These are phyloP conservation scores for Rhodotorula graminis DNA, from an alignment of 768 basidiomycete genomes.

Conservation along the genomic window DNA sequence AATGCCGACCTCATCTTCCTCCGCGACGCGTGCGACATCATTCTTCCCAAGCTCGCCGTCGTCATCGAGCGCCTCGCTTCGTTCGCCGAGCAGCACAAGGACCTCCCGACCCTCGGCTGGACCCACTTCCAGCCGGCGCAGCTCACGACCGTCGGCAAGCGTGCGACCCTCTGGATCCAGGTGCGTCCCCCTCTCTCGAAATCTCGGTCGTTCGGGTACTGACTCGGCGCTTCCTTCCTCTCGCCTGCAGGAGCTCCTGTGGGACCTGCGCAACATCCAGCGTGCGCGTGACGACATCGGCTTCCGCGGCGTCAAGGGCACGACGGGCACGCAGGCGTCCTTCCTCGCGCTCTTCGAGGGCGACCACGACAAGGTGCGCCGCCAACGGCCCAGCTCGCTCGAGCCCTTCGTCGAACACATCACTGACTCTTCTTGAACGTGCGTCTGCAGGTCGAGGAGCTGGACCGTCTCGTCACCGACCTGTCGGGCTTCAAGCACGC, in stretches of 20 bases:
- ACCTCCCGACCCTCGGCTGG: slow-evolving; percentile 89
- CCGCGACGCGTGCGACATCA: slow-evolving; percentile 73
- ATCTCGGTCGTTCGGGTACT: neutral
- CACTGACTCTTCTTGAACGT: neutral
- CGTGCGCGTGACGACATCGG: slow-evolving; percentile 86
- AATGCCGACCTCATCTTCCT: slow-evolving; percentile 98
- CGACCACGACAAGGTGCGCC: slow-evolving; percentile 75
- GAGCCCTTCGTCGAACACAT: too few relatives aligned
- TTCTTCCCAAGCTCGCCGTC: slow-evolving; percentile 79
- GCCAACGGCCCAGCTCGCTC: too few relatives aligned
- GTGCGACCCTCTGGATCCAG: slow-evolving; percentile 94
- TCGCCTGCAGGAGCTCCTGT: slow-evolving; percentile 70
- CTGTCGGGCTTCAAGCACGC: slow-evolving; percentile 88
- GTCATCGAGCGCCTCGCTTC: slow-evolving; percentile 80
- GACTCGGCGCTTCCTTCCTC: neutral
- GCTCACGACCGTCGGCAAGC: slow-evolving; percentile 94
- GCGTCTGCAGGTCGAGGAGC: slow-evolving; percentile 64
- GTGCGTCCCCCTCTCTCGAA: slow-evolving; percentile 47
- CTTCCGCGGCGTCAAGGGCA: slow-evolving; percentile 98
- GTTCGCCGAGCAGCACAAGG: slow-evolving; percentile 80
- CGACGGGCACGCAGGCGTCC: slow-evolving; percentile 94
- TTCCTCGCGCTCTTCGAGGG: slow-evolving; percentile 92
- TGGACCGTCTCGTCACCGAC: slow-evolving; percentile 82
- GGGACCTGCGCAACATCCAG: slow-evolving; percentile 90
- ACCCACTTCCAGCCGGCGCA: slow-evolving; percentile 99